Evolutionary conservation across 805 yeast species (phyloP), one percentile per base, ranked within the genome.

Genomic region (Yamadazyma sp.): DNA sequence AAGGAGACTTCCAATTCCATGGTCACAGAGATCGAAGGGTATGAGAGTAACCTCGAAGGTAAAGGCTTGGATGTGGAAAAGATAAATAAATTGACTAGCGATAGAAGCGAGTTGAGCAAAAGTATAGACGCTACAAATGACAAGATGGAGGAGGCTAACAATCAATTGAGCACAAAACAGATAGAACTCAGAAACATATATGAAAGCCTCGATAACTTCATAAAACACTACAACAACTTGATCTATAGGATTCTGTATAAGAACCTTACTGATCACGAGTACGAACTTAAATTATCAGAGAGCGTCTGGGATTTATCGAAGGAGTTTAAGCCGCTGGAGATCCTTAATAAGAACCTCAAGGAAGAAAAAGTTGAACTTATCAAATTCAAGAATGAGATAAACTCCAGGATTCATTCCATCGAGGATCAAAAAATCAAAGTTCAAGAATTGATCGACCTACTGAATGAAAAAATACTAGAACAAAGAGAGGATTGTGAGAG

Each of bases 41-140:
- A 69, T 13, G 72, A 75, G 25, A 45, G 50, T 7, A 64, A 70
- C 31, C 68, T 88, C 13, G 37, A 41, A 11, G 39, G 32, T n/a
- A 79, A 74, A 43, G 87, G 88, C 2, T 65, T 81, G 35, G 75
- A 84, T 3, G 71, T 84, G 3, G 70, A 67, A 11, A 80, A 77
- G 28, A 77, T 87, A 36, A 88, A 87, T 48, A 60, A 70, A 37
- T 69, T 83, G 60, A 79, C 76, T 48, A 60, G 62, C 21, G 86
- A 82, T 50, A 67, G 86, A 39, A 86, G 81, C 34, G 70, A 70
- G 31, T 55, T 83, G 4, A 68, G 80, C 5, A 70, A 71, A 44
- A 59, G 72, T 12, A 67, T 84, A 34, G 87, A 82, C 38, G 28
- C 52, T 3, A 47, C 60, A 9, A 59, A 57, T 34, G 51, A 55